Evolutionary conservation across 305 asterid genomes (phyloP).

Genomic region (Salvia sclarea): DNA sequence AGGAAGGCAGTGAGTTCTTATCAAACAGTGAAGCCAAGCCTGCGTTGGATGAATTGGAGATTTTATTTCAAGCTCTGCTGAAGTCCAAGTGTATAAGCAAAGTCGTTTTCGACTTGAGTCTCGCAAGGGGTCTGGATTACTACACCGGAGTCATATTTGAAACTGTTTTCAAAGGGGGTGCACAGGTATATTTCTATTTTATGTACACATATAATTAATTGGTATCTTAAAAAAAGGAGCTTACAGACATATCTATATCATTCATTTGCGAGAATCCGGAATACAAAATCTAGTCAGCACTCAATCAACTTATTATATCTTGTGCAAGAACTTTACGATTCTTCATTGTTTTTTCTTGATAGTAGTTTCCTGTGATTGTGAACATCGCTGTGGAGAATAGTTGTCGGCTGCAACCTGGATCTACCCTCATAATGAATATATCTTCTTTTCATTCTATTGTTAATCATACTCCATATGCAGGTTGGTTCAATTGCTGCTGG

Average conservation of each 20-base stretch:
- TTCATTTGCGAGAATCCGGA: background rate
- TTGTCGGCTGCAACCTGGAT: background rate
- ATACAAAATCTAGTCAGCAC: background rate
- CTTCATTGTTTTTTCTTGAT: slow-evolving; percentile 1
- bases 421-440: background rate
- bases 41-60: slow-evolving; percentile 83
- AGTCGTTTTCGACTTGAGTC: slow-evolving; percentile 92
- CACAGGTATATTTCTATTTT: slow-evolving; percentile 55
- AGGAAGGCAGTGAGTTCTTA: slow-evolving; percentile 68
- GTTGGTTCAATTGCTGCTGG: slow-evolving; percentile 98
- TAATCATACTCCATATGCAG: slow-evolving; percentile 37
- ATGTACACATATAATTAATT: background rate
- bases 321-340: background rate
- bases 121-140: slow-evolving; percentile 97
- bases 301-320: background rate
- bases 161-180: slow-evolving; percentile 82
- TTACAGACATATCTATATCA: background rate
- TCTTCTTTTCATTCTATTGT: background rate
- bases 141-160: slow-evolving; percentile 96
- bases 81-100: slow-evolving; percentile 66
- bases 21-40: slow-evolving; percentile 57
- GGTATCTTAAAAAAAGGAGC: background rate
- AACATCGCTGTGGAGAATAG: background rate
- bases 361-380: too few species aligned
- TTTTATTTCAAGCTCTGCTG: slow-evolving; percentile 69